Base-by-base conservation (phyloP, 2,329 filamentous ascomycete species). In the Karstenula rhodostoma region DNA sequence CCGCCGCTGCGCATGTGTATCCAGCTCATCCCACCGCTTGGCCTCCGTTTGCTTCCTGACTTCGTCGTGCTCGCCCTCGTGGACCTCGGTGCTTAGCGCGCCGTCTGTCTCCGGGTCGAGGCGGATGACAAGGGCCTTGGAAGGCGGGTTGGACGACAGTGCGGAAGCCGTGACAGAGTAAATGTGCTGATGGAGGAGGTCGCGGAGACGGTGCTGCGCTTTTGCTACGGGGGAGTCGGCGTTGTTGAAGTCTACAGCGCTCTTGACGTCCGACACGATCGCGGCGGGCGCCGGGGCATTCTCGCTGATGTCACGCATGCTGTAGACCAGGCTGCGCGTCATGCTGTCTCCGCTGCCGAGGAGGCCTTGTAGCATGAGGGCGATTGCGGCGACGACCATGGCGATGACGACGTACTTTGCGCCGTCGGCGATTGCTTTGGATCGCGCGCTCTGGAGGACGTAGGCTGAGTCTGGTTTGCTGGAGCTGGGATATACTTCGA, bases 21-120 rank as follows among this genome's bases (percentile, higher is more conserved):
- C 81, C 47, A 96, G 78, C 60, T 93, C 87, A 59, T 93, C 88
- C 91, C 92, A 96, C 57, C 83, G 81, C 76, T 83, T 87, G 15
- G 87, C 88, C 54, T 80, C 63, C 1, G 73, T 72, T 51, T 83
- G 79, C 60, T 78, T 73, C 62, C 77, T 72, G 43, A 75, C 58
- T 56, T 75, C 72, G 1, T 70, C 72, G 17, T 74, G 71, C 42
- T 71, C 65, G 53, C 67, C 71, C 52, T 66, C 68, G 62, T 79
- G 70, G 23, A 83, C 64, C 59, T 83, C 79, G 2, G 78, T 78
- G 32, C 76, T 77, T 42, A 82, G 72, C 35, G 78, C 69, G 1
- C 78, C 67, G 9, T 75, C 73, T 2, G 75, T 60, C 5, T 75
- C 76, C 6, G 75, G 67, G 37, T 78, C 77, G 17, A 79, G 72